Conservation (phyloP, 208 protist species). For the Leishmania tarentolae region DNA sequence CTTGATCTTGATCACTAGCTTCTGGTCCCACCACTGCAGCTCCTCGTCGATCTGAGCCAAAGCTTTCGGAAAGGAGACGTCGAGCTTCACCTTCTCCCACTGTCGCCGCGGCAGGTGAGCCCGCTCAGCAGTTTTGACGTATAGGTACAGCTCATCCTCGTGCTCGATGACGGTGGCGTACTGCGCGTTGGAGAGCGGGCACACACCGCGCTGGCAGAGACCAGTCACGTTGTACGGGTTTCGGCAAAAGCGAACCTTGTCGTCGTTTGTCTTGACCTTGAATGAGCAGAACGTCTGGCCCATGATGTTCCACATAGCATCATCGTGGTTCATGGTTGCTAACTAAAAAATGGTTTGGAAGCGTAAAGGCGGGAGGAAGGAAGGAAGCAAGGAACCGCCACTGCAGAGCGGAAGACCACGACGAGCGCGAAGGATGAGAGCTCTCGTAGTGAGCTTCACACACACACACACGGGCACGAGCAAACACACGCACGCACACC, state of each 20-base stretch:
- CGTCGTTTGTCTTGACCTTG: constrained; percentile 92
- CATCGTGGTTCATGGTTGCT: constrained; percentile 91
- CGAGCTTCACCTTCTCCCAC: constrained; percentile 98
- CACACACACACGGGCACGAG: background rate
- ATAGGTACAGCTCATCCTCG: constrained; percentile 96
- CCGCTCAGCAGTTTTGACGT: constrained; percentile 99
- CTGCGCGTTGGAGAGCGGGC: constrained; percentile 98
- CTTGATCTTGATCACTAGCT: constrained; percentile 97
- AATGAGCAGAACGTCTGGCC: constrained; percentile 93
- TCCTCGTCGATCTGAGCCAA: constrained; percentile 96
- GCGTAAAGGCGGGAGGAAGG: background rate
- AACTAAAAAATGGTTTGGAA: background rate
- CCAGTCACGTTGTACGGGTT: constrained; percentile 99
- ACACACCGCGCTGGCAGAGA: constrained; percentile 96
- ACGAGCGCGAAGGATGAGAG: background rate
- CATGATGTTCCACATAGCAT: constrained; percentile 94
- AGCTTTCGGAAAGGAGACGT: constrained; percentile 96
- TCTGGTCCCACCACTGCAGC: constrained; percentile 96
- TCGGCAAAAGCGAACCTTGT: constrained; percentile 97
- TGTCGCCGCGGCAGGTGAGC: constrained; percentile 97
- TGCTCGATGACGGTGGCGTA: constrained; percentile 99
- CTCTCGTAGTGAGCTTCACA: background rate
- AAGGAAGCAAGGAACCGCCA: no score
- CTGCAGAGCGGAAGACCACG: background rate
- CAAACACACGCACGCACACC: background rate